Percentiles rank a stretch among this genome's conserved stretches.
Evolutionary conservation across 2,329 filamentous ascomycete genomes (phyloP).

Genomic region (Apiospora malaysiana): DNA sequence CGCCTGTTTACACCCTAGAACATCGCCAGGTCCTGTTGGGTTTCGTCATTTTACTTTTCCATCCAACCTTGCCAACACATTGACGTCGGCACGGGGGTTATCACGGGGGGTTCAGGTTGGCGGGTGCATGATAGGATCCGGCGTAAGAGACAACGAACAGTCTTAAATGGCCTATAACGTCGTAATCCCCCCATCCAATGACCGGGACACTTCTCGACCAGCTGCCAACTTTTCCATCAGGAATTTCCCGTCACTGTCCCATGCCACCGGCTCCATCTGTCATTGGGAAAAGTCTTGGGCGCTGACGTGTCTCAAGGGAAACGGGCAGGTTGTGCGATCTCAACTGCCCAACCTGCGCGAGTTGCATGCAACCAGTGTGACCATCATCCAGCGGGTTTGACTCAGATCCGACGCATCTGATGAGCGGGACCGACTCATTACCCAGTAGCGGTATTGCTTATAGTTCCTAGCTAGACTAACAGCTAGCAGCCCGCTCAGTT

Average conservation of each 20-base stretch:
- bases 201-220: not conserved
- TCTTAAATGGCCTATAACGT: conserved; percentile 12
- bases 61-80: not conserved
- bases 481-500: not conserved
- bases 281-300: not conserved
- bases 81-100: not conserved
- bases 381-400: not conserved
- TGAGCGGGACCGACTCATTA: not conserved
- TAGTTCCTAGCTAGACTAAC: not conserved
- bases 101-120: not conserved
- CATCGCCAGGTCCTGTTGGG: not conserved
- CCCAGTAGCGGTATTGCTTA: not conserved
- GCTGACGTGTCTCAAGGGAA: not conserved
- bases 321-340: not conserved
- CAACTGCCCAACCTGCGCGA: conserved; percentile 1
- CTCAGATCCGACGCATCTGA: too few species aligned
- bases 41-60: conserved; percentile 5
- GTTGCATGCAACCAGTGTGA: conserved; percentile 11
- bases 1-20: not conserved
- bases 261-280: not conserved
- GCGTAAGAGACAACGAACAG: not conserved
- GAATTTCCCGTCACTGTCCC: not conserved
- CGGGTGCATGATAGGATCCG: not conserved
- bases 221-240: not conserved
- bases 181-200: not conserved